Evolutionary conservation across 208 protist species (phyloP).

Genomic region (Acanthamoeba lenticulata): DNA sequence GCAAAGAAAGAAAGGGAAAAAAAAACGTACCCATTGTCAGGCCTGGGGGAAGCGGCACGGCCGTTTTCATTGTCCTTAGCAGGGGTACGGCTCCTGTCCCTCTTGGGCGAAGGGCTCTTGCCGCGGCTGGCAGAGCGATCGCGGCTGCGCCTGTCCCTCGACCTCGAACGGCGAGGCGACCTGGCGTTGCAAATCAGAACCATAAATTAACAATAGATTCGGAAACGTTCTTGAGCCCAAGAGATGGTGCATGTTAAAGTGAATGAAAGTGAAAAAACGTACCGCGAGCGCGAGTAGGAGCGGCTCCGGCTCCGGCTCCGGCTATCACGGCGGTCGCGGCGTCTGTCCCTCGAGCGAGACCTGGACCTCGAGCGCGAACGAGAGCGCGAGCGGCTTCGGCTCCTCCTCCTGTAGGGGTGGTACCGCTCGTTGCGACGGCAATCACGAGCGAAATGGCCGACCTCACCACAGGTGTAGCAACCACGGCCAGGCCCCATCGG

Average conservation of each 20-base stretch:
- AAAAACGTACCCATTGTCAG: not conserved
- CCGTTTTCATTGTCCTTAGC: not conserved
- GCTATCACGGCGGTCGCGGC: not conserved
- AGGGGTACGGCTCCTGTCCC: not conserved
- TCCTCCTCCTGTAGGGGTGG: constrained; percentile 22
- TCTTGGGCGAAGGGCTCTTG: not conserved
- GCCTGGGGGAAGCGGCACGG: not conserved
- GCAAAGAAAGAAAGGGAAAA: no score
- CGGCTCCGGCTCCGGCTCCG: not conserved
- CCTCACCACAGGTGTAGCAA: not conserved
- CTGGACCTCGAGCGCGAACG: not conserved
- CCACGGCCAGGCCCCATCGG: not conserved
- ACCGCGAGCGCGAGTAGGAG: constrained; percentile 1
- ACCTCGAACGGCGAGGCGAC: not conserved
- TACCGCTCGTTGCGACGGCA: not conserved
- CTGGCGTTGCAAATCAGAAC: no score
- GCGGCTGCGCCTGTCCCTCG: not conserved
- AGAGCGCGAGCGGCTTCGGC: not conserved
- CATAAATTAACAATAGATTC: no score
- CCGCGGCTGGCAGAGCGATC: not conserved
- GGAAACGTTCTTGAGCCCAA: not conserved
- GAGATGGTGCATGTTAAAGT: no score
- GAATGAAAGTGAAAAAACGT: no score
- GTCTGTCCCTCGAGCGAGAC: not conserved
- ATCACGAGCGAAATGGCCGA: constrained; percentile 16